Conservation (phyloP, 2,329 filamentous ascomycete species). For the Cadophora malorum region DNA sequence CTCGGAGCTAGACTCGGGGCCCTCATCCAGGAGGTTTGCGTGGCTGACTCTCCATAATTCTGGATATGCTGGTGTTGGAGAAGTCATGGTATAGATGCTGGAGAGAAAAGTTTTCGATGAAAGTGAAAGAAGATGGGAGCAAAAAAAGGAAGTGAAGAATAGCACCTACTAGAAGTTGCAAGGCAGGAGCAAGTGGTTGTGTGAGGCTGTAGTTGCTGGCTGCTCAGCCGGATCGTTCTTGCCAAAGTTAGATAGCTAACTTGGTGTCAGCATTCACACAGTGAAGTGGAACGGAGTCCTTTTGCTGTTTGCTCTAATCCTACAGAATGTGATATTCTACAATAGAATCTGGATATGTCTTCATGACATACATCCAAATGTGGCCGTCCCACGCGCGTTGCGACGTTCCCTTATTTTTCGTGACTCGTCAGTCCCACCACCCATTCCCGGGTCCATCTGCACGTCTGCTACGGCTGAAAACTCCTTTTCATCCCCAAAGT, state of each 20-base stretch:
- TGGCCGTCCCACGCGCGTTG: neutral
- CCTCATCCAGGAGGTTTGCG: neutral
- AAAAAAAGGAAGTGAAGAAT: neutral
- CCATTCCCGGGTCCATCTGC: conserved; percentile 7
- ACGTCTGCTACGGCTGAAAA: conserved; percentile 14
- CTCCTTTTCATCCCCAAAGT: neutral
- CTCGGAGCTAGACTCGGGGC: neutral
- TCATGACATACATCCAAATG: conserved; percentile 12
- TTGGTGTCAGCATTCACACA: neutral
- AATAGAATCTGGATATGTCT: conserved; percentile 1
- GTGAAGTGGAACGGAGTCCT: neutral
- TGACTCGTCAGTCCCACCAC: conserved; percentile 8
- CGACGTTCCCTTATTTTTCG: neutral
- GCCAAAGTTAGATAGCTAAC: neutral
- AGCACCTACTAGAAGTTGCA: neutral
- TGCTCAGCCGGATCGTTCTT: neutral
- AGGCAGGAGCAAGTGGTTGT: neutral
- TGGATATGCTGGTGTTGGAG: neutral
- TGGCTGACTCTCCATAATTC: neutral
- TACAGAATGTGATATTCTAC: conserved; percentile 6
- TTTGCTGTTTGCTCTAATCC: neutral
- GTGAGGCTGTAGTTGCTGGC: neutral
- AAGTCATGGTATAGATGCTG: neutral
- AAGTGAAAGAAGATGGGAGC: neutral
- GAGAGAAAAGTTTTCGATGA: neutral